Percentiles rank a stretch among this genome's conserved stretches.
Conservation (phyloP, 106 monocot species). For the Gastrodia elata region DNA sequence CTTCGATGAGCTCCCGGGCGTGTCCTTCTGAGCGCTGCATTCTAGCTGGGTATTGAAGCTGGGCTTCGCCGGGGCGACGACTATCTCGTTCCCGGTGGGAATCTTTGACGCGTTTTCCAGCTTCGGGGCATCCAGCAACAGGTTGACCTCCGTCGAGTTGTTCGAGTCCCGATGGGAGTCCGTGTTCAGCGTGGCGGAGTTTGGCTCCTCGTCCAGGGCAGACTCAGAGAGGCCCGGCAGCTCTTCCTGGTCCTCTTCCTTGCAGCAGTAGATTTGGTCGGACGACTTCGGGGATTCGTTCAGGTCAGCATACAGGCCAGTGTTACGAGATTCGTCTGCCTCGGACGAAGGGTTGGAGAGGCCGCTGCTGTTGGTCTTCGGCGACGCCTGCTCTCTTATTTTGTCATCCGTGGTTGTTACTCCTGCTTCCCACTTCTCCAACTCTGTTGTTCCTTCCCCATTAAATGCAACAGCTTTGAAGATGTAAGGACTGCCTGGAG, state of each 20-base stretch:
- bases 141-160: conserved; percentile 22
- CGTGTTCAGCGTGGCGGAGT: conserved; percentile 19
- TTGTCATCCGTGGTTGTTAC: conserved; percentile 15
- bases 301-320: conserved; percentile 35
- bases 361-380: conserved; percentile 47
- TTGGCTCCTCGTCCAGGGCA: conserved; percentile 48
- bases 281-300: conserved; percentile 33
- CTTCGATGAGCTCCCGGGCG: conserved; percentile 36
- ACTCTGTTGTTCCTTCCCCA: conserved; percentile 19
- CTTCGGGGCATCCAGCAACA: conserved; percentile 19
- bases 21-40: conserved; percentile 3
- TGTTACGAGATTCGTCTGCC: conserved; percentile 54
- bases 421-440: conserved; percentile 39
- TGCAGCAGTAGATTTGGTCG: conserved; percentile 6
- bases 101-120: conserved; percentile 20
- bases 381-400: conserved; percentile 1
- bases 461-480: conserved; percentile 31
- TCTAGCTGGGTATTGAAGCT: not conserved
- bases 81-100: conserved; percentile 11
- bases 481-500: conserved; percentile 28
- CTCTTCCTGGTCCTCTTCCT: conserved; percentile 11
- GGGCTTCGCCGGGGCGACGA: conserved; percentile 4
- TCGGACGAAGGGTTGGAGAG: conserved; percentile 46
- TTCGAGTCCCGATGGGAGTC: conserved; percentile 29
- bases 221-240: conserved; percentile 23